phyloP scores from a whole-genome alignment of 371 early-diverging fungal species.

The Ecytonucleospora hepatopenaei region DNA sequence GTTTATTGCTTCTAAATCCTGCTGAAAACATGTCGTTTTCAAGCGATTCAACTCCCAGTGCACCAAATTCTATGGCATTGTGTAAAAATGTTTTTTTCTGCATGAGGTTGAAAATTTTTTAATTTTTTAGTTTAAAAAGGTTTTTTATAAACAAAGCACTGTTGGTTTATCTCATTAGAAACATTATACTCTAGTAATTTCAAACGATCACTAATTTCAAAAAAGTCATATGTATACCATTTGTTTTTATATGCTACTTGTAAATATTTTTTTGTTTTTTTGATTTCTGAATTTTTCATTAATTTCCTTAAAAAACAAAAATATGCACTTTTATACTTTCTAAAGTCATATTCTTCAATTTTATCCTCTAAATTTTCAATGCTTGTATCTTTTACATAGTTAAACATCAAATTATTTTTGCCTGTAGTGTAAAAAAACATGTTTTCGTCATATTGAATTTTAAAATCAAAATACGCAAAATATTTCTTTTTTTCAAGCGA shows the following conservation, averaged over 20 bases:
- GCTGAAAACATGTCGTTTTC: conserved; percentile 45
- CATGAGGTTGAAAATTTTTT: neutral
- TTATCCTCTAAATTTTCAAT: conserved; percentile 4
- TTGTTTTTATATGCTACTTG: conserved; percentile 20
- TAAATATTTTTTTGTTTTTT: conserved; percentile 21
- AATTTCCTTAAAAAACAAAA: conserved; percentile 1
- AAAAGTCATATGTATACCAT: conserved; percentile 19
- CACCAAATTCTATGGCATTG: conserved; percentile 43
- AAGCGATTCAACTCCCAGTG: conserved; percentile 37
- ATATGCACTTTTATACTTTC: conserved; percentile 2
- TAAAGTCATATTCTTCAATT: neutral
- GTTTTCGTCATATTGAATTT: conserved; percentile 8
- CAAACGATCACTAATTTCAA: conserved; percentile 14
- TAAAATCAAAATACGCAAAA: neutral
- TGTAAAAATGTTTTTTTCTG: conserved; percentile 40
- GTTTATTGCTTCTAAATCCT: conserved; percentile 41
- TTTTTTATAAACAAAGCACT: neutral
- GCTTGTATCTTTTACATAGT: neutral
- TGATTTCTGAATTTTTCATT: conserved; percentile 11
- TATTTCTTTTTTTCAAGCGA: conserved; percentile 1
- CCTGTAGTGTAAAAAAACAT: neutral
- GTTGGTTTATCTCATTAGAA: neutral
- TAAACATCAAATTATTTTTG: conserved; percentile 1
- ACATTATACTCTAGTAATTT: conserved; percentile 9
- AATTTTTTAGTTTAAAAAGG: neutral